phyloP scores from a whole-genome alignment of 2,329 filamentous ascomycete genomes.

The Ceratocystis cacaofunesta region DNA sequence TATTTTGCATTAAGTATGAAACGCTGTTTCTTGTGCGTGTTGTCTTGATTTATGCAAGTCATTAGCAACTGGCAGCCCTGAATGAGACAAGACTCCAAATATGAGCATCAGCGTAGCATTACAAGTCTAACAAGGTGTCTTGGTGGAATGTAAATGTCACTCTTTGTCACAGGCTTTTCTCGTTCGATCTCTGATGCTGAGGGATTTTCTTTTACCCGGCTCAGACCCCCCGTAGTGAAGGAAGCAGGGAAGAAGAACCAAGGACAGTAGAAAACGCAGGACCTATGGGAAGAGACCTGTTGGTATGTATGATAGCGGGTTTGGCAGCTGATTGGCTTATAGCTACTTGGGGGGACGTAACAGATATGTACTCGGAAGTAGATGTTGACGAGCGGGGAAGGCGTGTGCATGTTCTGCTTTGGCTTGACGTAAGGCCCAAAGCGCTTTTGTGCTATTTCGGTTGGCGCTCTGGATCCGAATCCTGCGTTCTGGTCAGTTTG shows the following conservation, averaged over 20 bases:
- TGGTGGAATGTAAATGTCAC: neutral
- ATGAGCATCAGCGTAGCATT: neutral
- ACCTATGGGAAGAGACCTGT: too few relatives aligned
- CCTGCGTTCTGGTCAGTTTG: neutral
- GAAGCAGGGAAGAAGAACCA: neutral
- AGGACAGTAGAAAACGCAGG: neutral
- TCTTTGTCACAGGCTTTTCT: neutral
- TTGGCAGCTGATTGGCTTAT: too few relatives aligned
- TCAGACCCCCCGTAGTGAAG: neutral
- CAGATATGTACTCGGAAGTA: too few relatives aligned
- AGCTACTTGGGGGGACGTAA: too few relatives aligned
- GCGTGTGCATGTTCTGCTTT: neutral
- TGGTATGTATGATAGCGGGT: too few relatives aligned
- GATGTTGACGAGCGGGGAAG: neutral
- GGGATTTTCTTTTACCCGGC: neutral
- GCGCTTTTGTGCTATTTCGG: neutral
- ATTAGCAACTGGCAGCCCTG: neutral
- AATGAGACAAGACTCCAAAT: neutral
- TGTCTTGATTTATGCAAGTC: neutral
- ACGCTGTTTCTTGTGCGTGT: neutral
- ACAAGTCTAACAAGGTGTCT: neutral
- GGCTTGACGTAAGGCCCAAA: too few relatives aligned
- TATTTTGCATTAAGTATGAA: neutral
- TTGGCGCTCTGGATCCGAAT: neutral
- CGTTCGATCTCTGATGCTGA: neutral